A percentile compares a stretch with the other conserved stretches of the same genome.
Conservation (phyloP, 805 yeast species). For the Candida insectorum region DNA sequence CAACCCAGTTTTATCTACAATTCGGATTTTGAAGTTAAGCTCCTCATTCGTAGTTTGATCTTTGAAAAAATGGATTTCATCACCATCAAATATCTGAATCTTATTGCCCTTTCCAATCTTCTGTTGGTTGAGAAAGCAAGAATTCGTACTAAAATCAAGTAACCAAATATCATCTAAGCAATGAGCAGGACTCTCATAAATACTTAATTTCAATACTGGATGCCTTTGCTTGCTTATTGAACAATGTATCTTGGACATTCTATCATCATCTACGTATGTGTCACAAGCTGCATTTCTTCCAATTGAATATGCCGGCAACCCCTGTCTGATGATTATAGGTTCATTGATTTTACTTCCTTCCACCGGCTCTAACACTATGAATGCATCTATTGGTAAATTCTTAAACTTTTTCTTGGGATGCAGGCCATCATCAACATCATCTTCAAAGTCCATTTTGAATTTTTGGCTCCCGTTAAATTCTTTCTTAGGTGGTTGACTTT, state of each 20-base stretch:
- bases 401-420: slow-evolving; percentile 1
- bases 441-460: slow-evolving; percentile 1
- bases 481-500: slow-evolving; percentile 25
- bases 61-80: slow-evolving; percentile 59
- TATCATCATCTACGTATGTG: slow-evolving; percentile 59
- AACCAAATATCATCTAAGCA: slow-evolving; percentile 77
- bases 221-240: slow-evolving; percentile 61
- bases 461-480: neutral
- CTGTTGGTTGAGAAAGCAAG: slow-evolving; percentile 64
- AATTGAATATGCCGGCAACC: slow-evolving; percentile 61
- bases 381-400: slow-evolving; percentile 52
- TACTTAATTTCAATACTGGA: slow-evolving; percentile 45
- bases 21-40: slow-evolving; percentile 50
- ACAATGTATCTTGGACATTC: slow-evolving; percentile 86
- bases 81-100: slow-evolving; percentile 59
- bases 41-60: slow-evolving; percentile 53
- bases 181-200: slow-evolving; percentile 70
- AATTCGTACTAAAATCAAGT: slow-evolving; percentile 75
- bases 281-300: slow-evolving; percentile 72
- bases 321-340: slow-evolving; percentile 62
- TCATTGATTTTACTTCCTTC: slow-evolving; percentile 42
- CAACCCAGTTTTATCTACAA: slow-evolving; percentile 62
- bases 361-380: slow-evolving; percentile 56
- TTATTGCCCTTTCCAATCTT: slow-evolving; percentile 62
- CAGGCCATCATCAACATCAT: neutral